Conservation (phyloP, 1,284 basidiomycete genomes). For the Sphaerobolus stellatus region DNA sequence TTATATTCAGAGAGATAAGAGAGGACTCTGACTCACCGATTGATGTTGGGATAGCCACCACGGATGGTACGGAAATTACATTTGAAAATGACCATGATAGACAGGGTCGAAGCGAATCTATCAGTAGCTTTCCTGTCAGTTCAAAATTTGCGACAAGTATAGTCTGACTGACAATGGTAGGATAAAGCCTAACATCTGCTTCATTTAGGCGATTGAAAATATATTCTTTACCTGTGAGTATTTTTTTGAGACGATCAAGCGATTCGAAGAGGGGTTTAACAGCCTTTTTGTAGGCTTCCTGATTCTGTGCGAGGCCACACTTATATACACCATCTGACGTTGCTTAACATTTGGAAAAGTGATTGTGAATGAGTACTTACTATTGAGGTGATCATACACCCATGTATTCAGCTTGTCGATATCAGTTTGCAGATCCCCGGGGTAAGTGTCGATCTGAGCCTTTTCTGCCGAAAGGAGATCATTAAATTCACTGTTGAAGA, state of each 20-base stretch:
- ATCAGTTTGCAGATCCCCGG: slow-evolving; percentile 63
- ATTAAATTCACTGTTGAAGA: slow-evolving; percentile 86
- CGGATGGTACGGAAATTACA: slow-evolving; percentile 84
- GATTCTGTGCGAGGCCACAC: slow-evolving; percentile 82
- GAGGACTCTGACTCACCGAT: slow-evolving; percentile 52
- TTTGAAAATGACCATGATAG: slow-evolving; percentile 93
- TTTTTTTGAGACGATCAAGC: slow-evolving; percentile 78
- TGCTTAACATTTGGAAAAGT: neutral
- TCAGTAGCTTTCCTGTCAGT: no score
- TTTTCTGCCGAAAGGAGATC: slow-evolving; percentile 62
- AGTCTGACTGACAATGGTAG: slow-evolving; percentile 71
- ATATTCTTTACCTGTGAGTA: slow-evolving; percentile 77
- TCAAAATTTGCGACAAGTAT: neutral
- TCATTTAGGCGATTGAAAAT: slow-evolving; percentile 76
- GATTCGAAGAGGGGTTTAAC: slow-evolving; percentile 72
- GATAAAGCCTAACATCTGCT: no score
- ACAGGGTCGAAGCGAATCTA: slow-evolving; percentile 66
- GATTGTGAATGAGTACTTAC: slow-evolving; percentile 40
- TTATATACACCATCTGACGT: slow-evolving; percentile 80
- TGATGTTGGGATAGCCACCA: slow-evolving; percentile 76
- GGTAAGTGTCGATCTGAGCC: slow-evolving; percentile 75
- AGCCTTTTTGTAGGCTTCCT: slow-evolving; percentile 78
- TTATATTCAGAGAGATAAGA: no score
- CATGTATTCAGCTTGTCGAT: slow-evolving; percentile 88
- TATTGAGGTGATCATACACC: slow-evolving; percentile 85